Percentiles rank a stretch among this genome's conserved stretches.
These are phyloP conservation scores for Backusella australiensis DNA, from an alignment of 192 early-diverging fungal species.

Conservation along the genomic window DNA sequence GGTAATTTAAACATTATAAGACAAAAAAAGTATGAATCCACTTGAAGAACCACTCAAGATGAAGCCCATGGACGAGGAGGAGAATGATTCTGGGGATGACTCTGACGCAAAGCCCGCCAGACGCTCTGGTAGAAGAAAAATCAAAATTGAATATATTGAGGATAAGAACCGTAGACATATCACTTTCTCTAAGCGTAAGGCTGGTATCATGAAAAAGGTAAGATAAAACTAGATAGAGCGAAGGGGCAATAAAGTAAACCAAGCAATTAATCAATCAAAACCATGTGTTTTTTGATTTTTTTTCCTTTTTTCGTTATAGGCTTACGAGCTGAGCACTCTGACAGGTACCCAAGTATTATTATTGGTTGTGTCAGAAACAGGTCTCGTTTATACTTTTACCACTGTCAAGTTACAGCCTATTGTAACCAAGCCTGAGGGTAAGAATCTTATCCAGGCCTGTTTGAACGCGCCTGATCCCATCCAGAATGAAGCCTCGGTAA, in stretches of 20 bases:
- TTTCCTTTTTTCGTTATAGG: slow-evolving; percentile 39
- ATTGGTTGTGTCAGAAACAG: slow-evolving; percentile 91
- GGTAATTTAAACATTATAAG: slow-evolving; percentile 3
- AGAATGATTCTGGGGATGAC: slow-evolving; percentile 61
- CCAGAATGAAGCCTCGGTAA: slow-evolving; percentile 6
- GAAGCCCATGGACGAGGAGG: slow-evolving; percentile 17
- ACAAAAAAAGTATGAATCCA: not conserved
- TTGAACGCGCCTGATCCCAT: slow-evolving; percentile 76
- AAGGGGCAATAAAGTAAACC: not conserved
- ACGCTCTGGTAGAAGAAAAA: slow-evolving; percentile 82
- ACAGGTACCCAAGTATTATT: slow-evolving; percentile 95
- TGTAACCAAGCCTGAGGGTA: slow-evolving; percentile 87
- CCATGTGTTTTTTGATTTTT: not conserved
- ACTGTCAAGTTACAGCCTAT: slow-evolving; percentile 92
- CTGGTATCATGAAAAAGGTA: slow-evolving; percentile 97
- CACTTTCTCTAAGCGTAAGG: slow-evolving; percentile 91
- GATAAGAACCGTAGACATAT: slow-evolving; percentile 90
- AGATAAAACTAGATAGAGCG: not conserved
- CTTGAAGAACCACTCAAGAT: slow-evolving; percentile 3
- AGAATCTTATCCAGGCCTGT: slow-evolving; percentile 89
- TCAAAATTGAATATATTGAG: slow-evolving; percentile 93
- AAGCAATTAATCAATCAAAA: not conserved
- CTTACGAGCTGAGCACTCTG: slow-evolving; percentile 88
- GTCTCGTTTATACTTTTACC: slow-evolving; percentile 92
- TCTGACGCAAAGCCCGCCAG: slow-evolving; percentile 56